Evolutionary conservation across 2,329 filamentous ascomycete genomes (phyloP).

Genomic region (Sporothrix pallida): DNA sequence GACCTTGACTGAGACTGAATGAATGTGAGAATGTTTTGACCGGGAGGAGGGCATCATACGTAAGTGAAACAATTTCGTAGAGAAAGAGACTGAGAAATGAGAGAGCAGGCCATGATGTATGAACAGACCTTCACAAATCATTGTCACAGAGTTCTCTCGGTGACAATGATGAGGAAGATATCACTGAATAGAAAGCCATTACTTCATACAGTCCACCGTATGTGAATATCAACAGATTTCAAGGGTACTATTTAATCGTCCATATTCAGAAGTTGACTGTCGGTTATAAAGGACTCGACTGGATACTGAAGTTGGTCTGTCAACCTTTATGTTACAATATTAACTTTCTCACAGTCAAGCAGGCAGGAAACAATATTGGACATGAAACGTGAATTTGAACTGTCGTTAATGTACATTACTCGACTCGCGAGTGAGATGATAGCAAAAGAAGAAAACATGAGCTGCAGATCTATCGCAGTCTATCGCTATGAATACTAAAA

Average conservation of each 20-base stretch:
- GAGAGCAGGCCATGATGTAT: too few relatives aligned
- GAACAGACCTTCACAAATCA: too few relatives aligned
- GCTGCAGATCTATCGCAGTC: constrained; percentile 3
- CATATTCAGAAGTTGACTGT: too few relatives aligned
- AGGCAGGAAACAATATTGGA: background rate
- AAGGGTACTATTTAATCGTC: too few relatives aligned
- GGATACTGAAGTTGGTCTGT: too few relatives aligned
- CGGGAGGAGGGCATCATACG: background rate
- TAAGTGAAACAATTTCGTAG: background rate
- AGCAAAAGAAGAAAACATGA: background rate
- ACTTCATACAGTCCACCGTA: too few relatives aligned
- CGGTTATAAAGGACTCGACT: too few relatives aligned
- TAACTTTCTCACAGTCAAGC: background rate
- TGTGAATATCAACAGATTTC: too few relatives aligned
- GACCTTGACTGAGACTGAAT: background rate
- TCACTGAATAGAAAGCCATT: too few relatives aligned
- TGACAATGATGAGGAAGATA: too few relatives aligned
- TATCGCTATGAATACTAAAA: background rate
- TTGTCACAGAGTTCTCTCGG: too few relatives aligned
- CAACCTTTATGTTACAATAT: background rate
- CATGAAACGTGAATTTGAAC: background rate
- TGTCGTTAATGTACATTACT: constrained; percentile 20
- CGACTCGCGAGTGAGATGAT: background rate
- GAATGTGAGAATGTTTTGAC: background rate
- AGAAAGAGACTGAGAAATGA: too few relatives aligned